These are phyloP conservation scores for Papiliotrema flavescens DNA, from an alignment of 1,284 basidiomycete genomes.

Conservation along the genomic window DNA sequence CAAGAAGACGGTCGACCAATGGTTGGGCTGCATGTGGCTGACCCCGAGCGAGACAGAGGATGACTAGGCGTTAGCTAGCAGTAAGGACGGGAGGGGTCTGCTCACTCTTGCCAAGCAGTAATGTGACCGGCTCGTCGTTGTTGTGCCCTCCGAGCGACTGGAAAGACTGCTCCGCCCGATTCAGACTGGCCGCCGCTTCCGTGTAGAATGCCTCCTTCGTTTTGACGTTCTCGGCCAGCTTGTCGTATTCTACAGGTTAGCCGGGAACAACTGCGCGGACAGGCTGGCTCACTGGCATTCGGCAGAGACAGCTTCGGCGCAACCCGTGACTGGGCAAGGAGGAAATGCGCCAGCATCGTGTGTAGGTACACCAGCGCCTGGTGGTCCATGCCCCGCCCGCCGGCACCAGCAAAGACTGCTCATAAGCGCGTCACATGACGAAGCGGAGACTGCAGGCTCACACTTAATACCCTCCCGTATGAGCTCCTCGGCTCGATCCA, in stretches of 20 bases:
- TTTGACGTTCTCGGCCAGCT: slow-evolving; percentile 56
- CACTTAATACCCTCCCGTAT: slow-evolving; percentile 43
- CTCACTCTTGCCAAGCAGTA: slow-evolving; percentile 33
- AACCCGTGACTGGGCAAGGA: slow-evolving; percentile 68
- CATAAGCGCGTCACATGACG: not conserved
- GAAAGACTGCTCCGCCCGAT: slow-evolving; percentile 68
- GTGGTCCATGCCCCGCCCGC: slow-evolving; percentile 46
- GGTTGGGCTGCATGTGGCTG: slow-evolving; percentile 72
- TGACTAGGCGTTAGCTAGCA: slow-evolving; percentile 53
- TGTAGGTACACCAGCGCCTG: slow-evolving; percentile 58
- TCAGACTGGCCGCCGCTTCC: slow-evolving; percentile 65
- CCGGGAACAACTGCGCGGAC: slow-evolving; percentile 13
- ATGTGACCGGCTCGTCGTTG: slow-evolving; percentile 39
- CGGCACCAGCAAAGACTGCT: slow-evolving; percentile 28
- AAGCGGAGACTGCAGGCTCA: slow-evolving; percentile 24
- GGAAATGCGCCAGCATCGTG: slow-evolving; percentile 75
- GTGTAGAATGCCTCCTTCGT: slow-evolving; percentile 65
- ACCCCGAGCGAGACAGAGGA: slow-evolving; percentile 73
- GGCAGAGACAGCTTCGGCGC: slow-evolving; percentile 74
- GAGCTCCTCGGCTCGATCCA: slow-evolving; percentile 40
- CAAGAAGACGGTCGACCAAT: slow-evolving; percentile 76
- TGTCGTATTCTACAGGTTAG: slow-evolving; percentile 60
- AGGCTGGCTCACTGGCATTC: slow-evolving; percentile 62
- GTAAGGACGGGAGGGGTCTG: not conserved
- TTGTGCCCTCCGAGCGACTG: slow-evolving; percentile 26